Evolutionary conservation across 1,284 basidiomycete species (phyloP), one percentile per base, ranked within the genome.

Genomic region (Somion occarium): DNA sequence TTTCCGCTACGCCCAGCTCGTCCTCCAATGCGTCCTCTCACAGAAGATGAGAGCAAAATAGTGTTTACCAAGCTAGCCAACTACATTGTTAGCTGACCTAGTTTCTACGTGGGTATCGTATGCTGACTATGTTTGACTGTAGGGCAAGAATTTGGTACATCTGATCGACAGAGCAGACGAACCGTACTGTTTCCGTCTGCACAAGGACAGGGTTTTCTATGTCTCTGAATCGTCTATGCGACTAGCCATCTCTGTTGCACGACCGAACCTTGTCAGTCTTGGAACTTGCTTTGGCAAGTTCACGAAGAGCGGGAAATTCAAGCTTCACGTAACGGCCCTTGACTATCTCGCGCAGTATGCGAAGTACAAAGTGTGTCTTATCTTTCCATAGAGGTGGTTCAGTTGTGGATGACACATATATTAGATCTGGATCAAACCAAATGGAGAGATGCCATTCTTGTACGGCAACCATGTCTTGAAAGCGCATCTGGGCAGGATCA

Each of bases 391-490:
- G 30, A n/a, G 44, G 20, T n/a, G 42, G 20, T 43, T 9, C 19
- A 43, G 20, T 5, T 46, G 5, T 45, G 43, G 50, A 4, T 45
- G 7, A 9, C 27, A 26, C 13, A 27, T 15, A 18, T 11, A 25
- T 7, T 59, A 97, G 95, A 84, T 98, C 34, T 99, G 97, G 97
- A 96, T 99, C 69, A 99, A 99, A 71, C 90, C 95, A 13, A 97
- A 99, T 58, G 97, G 97, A 64, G 97, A 99, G 73, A 93, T 99
- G 83, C 97, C 97, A 2, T 99, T 98, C 77, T 73, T 99, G 46
- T 99, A 99, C 64, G 97, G 97, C 51, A 99, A 99, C 67, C 95
- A 99, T 73, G 90, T 99, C 55, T 83, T 98, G 58, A 99, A 99
- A 73, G 97, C 97, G 25, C 97, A 99, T 69, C 76, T 99, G 23